Evolutionary conservation across 2,329 filamentous ascomycete genomes (phyloP).

Genomic region (Diaporthe citrichinensis): DNA sequence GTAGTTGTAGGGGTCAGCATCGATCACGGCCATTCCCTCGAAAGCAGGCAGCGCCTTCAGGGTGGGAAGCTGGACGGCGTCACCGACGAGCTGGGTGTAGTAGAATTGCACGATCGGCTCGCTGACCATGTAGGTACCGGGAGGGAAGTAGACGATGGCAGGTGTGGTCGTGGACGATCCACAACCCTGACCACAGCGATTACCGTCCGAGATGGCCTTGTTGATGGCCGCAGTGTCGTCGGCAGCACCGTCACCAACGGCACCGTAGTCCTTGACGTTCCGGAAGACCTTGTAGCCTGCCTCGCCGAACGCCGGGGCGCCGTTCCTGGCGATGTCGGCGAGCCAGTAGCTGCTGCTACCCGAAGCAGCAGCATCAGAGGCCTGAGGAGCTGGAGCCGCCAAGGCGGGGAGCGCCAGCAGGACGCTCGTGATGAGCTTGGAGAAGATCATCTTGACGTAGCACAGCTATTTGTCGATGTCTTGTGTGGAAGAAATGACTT

Average conservation of each 20-base stretch:
- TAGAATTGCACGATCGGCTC: constrained; percentile 87
- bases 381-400: constrained; percentile 39
- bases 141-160: constrained; percentile 91
- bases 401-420: constrained; percentile 41
- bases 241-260: constrained; percentile 75
- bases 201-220: constrained; percentile 80
- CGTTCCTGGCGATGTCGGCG: constrained; percentile 77
- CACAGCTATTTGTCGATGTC: constrained; percentile 41
- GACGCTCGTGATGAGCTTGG: constrained; percentile 39
- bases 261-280: constrained; percentile 83
- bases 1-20: constrained; percentile 85
- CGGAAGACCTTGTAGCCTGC: constrained; percentile 79
- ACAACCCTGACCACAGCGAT: constrained; percentile 84
- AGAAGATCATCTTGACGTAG: constrained; percentile 42
- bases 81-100: constrained; percentile 93
- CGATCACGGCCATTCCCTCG: constrained; percentile 88
- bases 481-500: constrained; percentile 5
- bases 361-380: neutral
- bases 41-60: constrained; percentile 83
- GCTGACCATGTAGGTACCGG: constrained; percentile 87
- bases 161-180: constrained; percentile 88
- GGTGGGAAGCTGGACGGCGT: constrained; percentile 78
- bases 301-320: constrained; percentile 73
- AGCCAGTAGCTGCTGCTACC: constrained; percentile 75
- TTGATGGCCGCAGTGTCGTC: constrained; percentile 96